Conservation (phyloP, 805 yeast species). For the Myxozyma kluyveri region DNA sequence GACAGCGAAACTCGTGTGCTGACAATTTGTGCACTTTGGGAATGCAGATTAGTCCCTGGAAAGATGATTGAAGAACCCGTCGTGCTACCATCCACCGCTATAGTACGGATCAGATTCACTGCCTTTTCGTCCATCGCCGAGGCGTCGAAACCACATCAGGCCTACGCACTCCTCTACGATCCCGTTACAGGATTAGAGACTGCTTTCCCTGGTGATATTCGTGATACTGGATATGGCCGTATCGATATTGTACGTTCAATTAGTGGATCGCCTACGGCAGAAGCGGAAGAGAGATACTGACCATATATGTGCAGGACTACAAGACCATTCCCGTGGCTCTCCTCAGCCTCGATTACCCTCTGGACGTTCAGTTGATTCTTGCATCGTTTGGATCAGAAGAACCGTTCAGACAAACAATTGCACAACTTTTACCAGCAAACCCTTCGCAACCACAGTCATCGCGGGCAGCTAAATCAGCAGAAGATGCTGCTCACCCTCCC, state of each 20-base stretch:
- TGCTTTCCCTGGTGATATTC: constrained; percentile 34
- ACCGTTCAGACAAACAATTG: constrained; percentile 17
- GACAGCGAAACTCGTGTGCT: no score
- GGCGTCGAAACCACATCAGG: constrained; percentile 34
- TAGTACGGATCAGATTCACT: constrained; percentile 15
- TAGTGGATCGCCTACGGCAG: neutral
- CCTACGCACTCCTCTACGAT: constrained; percentile 31
- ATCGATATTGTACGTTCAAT: constrained; percentile 33
- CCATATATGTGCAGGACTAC: constrained; percentile 21
- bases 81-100: constrained; percentile 11
- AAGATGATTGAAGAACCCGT: constrained; percentile 3
- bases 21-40: no score
- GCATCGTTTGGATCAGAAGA: constrained; percentile 35
- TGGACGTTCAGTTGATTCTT: constrained; percentile 34
- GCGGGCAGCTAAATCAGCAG: neutral
- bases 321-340: constrained; percentile 37
- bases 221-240: constrained; percentile 38
- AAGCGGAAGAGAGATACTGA: neutral
- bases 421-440: constrained; percentile 20
- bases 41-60: constrained; percentile 10
- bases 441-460: constrained; percentile 21
- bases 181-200: constrained; percentile 33
- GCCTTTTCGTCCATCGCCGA: neutral
- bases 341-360: constrained; percentile 28
- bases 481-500: neutral